Base-by-base conservation (phyloP, 352 stramenopile species). In the Phytophthora multivora region DNA sequence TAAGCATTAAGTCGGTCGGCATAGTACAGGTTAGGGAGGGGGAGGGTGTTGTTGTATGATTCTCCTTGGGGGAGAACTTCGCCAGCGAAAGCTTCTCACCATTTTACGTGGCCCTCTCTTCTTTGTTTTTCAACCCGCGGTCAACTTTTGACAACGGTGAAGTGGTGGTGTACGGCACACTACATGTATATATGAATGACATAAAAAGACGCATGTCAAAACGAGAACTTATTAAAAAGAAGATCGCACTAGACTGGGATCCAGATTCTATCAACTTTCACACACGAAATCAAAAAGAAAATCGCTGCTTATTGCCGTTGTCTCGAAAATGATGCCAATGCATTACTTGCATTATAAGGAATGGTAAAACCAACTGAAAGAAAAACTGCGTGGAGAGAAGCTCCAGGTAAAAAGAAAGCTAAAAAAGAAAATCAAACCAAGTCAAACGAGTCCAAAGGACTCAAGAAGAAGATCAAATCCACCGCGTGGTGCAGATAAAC, bases 401-500 rank as follows among this genome's bases (percentile, higher is more conserved):
- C 62, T 68, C 67, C 62, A 73, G 25, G 35, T 48, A 66, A 57
- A 74, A 58, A 60, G 51, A 67, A 53, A 47, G 39, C n/a, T 21
- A 38, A 71, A 73, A 41, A 51, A 40, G 28, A 53, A 64, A 65
- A 58, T 38, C 50, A 79, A 79, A 73, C 23, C 53, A 72, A 70
- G 77, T 69, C 47, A 63, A 66, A 51, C 57, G 48, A 65, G 50
- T 56, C 21, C 4, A 23, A 12, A 40, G 63, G 50, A 52, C 47
- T 51, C 40, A 41, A 66, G 41, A 71, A 73, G 50, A 71, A 33
- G 61, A 62, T 88, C 75, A 90, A 7, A 95, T 76, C 86, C 86
- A 95, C 39, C 88, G 84, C 47, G 83, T 88, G 19, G 80, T 91
- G 61, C 78, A 90, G 42, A 93, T 84, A 56, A 95, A 95, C 47